Evolutionary conservation across 1,139 yeast genomes (phyloP), one percentile per base, ranked within the genome.

Genomic region (Yamadazyma dushanensis): DNA sequence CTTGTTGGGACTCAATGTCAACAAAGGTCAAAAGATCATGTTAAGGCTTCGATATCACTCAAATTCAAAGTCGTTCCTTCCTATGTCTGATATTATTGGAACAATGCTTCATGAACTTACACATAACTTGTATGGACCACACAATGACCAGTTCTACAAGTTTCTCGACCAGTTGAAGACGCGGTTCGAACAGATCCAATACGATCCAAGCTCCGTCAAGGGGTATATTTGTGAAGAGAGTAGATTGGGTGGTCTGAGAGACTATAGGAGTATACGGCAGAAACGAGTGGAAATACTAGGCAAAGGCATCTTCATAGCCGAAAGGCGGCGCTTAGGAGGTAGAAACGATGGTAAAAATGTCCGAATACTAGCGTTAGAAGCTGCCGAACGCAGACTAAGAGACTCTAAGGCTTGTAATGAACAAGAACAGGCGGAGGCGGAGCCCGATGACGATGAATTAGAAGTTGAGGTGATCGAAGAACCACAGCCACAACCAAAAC

Each of bases 51-150:
- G 97, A 38, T 74, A 74, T 29, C 76, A 79, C 15, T 58, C 66
- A 16, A 76, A 83, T 51, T 76, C 75, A 25, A 51, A 63, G 20
- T 63, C 61, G 59, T 89, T 90, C 53, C 59, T 80, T 17, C 83
- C 90, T 1, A 63, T 83, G 57, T 77, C 81, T 10, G 82, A 80
- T 36, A 61, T 89, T 2, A 54, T 90, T 11, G 96, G 90, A 0
- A 88, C 96, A 0, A 76, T 89, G 78, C 65, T 92, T 8, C 98
- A 92, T 57, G 98, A 92, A 56, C 65, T 92, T 30, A 77, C 89
- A 2, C 98, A 92, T 54, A 90, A 88, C 56, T 54, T 71, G 19
- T 66, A 66, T 50, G 96, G 96, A 0, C 83, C 95, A 0, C 98
- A 92, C 54, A 84, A 92, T 59, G 76, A 66, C 14, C 63, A 61